phyloP scores from a whole-genome alignment of 495 filamentous ascomycete genomes.

The Trichoderma parareesei region DNA sequence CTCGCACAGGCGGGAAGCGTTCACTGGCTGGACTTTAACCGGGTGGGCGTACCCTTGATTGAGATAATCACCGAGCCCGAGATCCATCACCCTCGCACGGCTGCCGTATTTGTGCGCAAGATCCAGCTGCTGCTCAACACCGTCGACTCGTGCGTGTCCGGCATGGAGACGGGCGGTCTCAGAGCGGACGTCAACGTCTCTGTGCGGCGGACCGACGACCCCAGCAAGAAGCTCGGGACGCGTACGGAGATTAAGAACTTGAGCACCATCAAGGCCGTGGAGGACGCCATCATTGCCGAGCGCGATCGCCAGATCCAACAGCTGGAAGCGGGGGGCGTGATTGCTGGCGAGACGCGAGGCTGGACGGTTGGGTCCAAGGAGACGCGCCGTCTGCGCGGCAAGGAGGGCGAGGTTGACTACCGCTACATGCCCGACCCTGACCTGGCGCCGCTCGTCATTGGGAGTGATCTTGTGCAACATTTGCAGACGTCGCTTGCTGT shows the following conservation, averaged over 20 bases:
- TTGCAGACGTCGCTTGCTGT: constrained; percentile 53
- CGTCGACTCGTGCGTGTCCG: constrained; percentile 72
- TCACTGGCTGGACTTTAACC: constrained; percentile 89
- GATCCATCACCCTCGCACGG: constrained; percentile 76
- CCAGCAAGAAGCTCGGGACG: constrained; percentile 55
- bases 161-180: constrained; percentile 89
- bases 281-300: constrained; percentile 88
- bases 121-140: constrained; percentile 75
- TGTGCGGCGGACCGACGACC: constrained; percentile 48
- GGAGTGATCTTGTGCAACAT: constrained; percentile 54
- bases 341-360: constrained; percentile 86
- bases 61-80: constrained; percentile 90
- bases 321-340: constrained; percentile 65
- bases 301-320: constrained; percentile 77
- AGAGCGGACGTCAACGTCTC: constrained; percentile 96
- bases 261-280: constrained; percentile 86
- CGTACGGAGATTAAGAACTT: constrained; percentile 98
- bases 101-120: constrained; percentile 80
- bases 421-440: constrained; percentile 98
- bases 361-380: constrained; percentile 78
- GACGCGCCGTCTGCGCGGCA: constrained; percentile 74
- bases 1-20: constrained; percentile 61
- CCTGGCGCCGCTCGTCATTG: constrained; percentile 70
- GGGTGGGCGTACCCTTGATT: constrained; percentile 80
- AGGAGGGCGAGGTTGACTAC: constrained; percentile 96